These are phyloP conservation scores for Salvia miltiorrhiza DNA, from an alignment of 257 asterid genomes.

Conservation along the genomic window DNA sequence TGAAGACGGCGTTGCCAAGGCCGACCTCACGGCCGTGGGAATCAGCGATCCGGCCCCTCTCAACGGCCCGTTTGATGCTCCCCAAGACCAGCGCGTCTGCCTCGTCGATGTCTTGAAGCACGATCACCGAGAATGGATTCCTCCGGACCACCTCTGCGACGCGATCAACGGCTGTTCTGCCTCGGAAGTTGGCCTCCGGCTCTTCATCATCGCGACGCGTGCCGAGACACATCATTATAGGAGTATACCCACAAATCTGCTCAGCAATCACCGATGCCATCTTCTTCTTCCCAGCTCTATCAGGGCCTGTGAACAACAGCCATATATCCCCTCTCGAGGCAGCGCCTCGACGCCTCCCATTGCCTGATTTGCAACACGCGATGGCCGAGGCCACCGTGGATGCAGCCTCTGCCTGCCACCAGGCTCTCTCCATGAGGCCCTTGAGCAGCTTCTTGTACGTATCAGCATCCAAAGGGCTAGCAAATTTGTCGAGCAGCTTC, in stretches of 20 bases:
- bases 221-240: conserved; percentile 56
- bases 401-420: conserved; percentile 98
- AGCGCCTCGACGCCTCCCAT: conserved; percentile 50
- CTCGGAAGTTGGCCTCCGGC: conserved; percentile 46
- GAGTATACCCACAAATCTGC: conserved; percentile 56
- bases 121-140: conserved; percentile 71
- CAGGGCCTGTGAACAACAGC: conserved; percentile 88
- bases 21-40: conserved; percentile 86
- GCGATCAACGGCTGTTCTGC: conserved; percentile 75
- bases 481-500: conserved; percentile 50
- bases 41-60: conserved; percentile 71
- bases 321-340: conserved; percentile 76
- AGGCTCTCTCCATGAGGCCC: conserved; percentile 84
- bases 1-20: conserved; percentile 74
- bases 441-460: conserved; percentile 75
- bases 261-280: conserved; percentile 77
- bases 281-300: conserved; percentile 73
- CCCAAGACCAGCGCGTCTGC: conserved; percentile 60
- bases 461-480: conserved; percentile 58
- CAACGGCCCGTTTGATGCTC: conserved; percentile 60
- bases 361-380: conserved; percentile 59
- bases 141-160: conserved; percentile 70
- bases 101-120: conserved; percentile 84
- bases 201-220: conserved; percentile 48
- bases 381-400: conserved; percentile 69